Evolutionary conservation across 805 yeast genomes (phyloP).

Genomic region (Blastobotrys americana): DNA sequence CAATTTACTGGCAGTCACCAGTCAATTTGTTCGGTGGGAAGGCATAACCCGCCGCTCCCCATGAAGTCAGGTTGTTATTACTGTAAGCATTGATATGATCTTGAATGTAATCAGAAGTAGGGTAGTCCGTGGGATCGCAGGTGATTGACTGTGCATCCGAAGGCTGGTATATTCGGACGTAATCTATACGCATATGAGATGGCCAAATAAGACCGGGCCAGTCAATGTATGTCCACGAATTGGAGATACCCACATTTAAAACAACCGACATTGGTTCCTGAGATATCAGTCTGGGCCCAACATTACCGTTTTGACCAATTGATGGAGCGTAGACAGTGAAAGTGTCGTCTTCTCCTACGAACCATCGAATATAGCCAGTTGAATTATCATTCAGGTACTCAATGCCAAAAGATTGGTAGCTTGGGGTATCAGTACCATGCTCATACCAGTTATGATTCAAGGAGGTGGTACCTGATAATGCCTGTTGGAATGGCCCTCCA

Average conservation of each 20-base stretch:
- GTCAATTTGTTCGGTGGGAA: constrained; percentile 57
- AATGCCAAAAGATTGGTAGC: constrained; percentile 65
- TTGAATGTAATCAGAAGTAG: constrained; percentile 78
- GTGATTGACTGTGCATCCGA: constrained; percentile 49
- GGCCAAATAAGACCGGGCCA: constrained; percentile 81
- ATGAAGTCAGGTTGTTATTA: constrained; percentile 61
- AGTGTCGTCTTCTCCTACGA: constrained; percentile 73
- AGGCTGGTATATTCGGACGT: constrained; percentile 91
- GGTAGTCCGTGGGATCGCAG: constrained; percentile 82
- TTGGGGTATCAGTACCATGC: constrained; percentile 46
- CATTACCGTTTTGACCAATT: constrained; percentile 83
- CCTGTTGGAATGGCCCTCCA: constrained; percentile 94
- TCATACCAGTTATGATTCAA: constrained; percentile 81
- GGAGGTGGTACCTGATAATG: constrained; percentile 74
- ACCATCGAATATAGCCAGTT: constrained; percentile 77
- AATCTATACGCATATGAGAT: constrained; percentile 65
- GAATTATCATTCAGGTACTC: constrained; percentile 60
- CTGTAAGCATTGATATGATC: constrained; percentile 61
- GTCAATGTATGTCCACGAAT: constrained; percentile 89
- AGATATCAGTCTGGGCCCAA: constrained; percentile 72
- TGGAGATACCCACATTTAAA: constrained; percentile 83
- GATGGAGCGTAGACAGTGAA: constrained; percentile 67
- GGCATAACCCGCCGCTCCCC: constrained; percentile 69
- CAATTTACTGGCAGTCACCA: constrained; percentile 27
- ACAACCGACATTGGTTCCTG: constrained; percentile 91